Base-by-base conservation (phyloP, 1,139 yeast genomes). In the Saccharomyces pastorianus region DNA sequence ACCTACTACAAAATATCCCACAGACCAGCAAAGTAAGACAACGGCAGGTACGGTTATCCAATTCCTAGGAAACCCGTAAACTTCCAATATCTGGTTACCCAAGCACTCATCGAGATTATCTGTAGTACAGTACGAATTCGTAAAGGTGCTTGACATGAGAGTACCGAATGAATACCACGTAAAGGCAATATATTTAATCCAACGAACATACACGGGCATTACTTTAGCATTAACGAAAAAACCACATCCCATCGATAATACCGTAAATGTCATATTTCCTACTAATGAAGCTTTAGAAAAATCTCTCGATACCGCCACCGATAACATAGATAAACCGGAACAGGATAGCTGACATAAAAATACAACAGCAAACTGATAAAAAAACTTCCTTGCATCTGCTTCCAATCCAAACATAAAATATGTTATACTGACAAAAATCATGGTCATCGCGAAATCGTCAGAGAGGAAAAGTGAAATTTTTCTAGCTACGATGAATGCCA, bases 151-250 rank as follows among this genome's bases (percentile, higher is more conserved):
- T 0, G 89, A 78, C 20, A 78, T 62, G 54, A 84, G 67, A 0
- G 86, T 84, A 0, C 95, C 95, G 69, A 85, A 85, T 0, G 83
- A 84, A 63, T 85, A 88, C 87, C 93, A 88, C 55, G 85, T 79
- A 63, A 82, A 85, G 0, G 91, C 83, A 52, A 83, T 70, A 67
- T 87, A 88, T 64, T 84, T 86, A 5, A 84, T 76, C 96, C 96
- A 88, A 42, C 91, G 76, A 4, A 88, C 95, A 64, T 88, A 88
- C 3, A 87, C 95, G 0, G 96, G 96, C 84, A 88, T 79, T 1
- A 83, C 77, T 17, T 76, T 73, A 0, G 91, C 82, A 68, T 86
- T 88, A 23, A 84, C 87, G 63, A 86, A 88, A 68, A 82, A 87
- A 0, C 96, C 96, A 69, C 90, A 84, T 0, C 90, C 88, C 75